Evolutionary conservation across 2,329 filamentous ascomycete genomes (phyloP).

Genomic region (Penicillium sp.): DNA sequence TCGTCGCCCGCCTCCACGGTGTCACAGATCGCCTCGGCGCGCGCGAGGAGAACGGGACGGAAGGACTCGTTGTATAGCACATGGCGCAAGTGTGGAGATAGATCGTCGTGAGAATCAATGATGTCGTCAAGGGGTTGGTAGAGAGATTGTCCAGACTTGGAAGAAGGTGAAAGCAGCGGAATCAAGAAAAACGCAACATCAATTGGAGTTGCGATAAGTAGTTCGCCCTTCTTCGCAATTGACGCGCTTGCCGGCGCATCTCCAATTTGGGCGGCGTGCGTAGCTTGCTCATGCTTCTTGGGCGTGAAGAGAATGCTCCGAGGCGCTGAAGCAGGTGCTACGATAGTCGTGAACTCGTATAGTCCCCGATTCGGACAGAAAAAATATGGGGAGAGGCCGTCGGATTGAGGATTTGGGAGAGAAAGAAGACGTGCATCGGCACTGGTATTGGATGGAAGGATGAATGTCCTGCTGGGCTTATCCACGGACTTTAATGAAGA

Average conservation of each 20-base stretch:
- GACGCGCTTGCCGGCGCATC: conserved; percentile 37
- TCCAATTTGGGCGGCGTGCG: conserved; percentile 7
- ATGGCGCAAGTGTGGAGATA: conserved; percentile 37
- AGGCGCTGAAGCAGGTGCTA: conserved; percentile 45
- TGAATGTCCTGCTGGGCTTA: conserved; percentile 46
- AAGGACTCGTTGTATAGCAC: conserved; percentile 36
- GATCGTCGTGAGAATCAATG: conserved; percentile 40
- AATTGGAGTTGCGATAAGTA: conserved; percentile 78
- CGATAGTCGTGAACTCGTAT: conserved; percentile 56
- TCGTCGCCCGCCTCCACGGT: conserved; percentile 77
- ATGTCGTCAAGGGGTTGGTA: conserved; percentile 48
- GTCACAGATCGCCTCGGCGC: conserved; percentile 70
- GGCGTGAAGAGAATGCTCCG: conserved; percentile 52
- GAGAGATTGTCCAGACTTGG: conserved; percentile 37
- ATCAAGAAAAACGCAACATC: conserved; percentile 81
- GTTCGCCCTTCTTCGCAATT: conserved; percentile 60
- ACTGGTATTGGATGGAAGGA: conserved; percentile 51
- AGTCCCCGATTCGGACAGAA: conserved; percentile 55
- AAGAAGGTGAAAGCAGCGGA: conserved; percentile 56
- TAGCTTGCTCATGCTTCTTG: conserved; percentile 7
- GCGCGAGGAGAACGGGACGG: conserved; percentile 51
- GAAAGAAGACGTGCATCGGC: conserved; percentile 50
- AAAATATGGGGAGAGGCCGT: conserved; percentile 47
- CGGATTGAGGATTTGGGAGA: conserved; percentile 50
- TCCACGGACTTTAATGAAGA: conserved; percentile 19